phyloP scores from a whole-genome alignment of 2,329 filamentous ascomycete species.

The Penicillium concentricum region DNA sequence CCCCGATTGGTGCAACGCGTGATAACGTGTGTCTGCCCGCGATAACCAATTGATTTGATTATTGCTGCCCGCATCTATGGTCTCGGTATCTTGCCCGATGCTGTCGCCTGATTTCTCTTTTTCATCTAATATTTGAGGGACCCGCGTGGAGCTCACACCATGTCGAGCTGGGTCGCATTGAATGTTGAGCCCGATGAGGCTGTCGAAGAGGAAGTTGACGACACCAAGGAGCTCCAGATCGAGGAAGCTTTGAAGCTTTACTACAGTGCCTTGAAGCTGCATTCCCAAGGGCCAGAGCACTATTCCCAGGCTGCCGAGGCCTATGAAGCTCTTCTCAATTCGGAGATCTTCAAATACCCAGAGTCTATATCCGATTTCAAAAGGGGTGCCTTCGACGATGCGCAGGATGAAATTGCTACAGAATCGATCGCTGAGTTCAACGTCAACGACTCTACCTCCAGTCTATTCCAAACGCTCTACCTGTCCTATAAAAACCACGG shows the following conservation, averaged over 20 bases:
- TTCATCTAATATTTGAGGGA: constrained; percentile 3
- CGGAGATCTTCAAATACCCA: constrained; percentile 90
- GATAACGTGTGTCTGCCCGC: constrained; percentile 17
- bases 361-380: constrained; percentile 84
- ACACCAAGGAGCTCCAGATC: constrained; percentile 93
- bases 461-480: constrained; percentile 84
- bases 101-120: constrained; percentile 3
- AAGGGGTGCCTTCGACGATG: constrained; percentile 58
- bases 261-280: constrained; percentile 84
- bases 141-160: constrained; percentile 27
- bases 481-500: constrained; percentile 94
- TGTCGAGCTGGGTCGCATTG: constrained; percentile 74
- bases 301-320: constrained; percentile 76
- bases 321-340: constrained; percentile 81
- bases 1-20: constrained; percentile 18
- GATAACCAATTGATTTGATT: constrained; percentile 11
- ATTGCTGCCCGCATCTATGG: constrained; percentile 2
- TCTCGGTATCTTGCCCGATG: constrained; percentile 18
- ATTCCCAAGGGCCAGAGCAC: constrained; percentile 77
- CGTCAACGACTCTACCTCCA: constrained; percentile 71
- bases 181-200: constrained; percentile 94
- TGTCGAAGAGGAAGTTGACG: constrained; percentile 86
- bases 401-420: constrained; percentile 24
- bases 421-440: constrained; percentile 51
- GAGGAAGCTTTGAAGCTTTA: constrained; percentile 96